phyloP scores from a whole-genome alignment of 176 grass and related monocot species.

The Zoysia japonica region DNA sequence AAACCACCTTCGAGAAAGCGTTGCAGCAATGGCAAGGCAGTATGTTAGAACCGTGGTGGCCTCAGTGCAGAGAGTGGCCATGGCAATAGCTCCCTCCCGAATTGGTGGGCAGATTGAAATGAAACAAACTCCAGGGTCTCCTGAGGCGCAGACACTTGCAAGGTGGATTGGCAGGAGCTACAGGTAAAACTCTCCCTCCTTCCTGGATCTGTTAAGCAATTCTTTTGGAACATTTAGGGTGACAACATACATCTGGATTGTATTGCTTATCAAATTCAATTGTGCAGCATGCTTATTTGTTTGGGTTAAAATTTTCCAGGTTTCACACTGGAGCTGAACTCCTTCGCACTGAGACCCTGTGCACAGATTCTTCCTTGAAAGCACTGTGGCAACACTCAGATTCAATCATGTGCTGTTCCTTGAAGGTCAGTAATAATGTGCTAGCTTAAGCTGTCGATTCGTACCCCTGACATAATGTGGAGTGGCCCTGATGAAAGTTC shows the following conservation, averaged over 20 bases:
- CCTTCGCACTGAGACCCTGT: slow-evolving; percentile 45
- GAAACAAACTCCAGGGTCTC: slow-evolving; percentile 67
- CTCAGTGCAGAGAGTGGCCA: slow-evolving; percentile 89
- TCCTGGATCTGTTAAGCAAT: neutral
- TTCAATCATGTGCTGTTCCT: slow-evolving; percentile 88
- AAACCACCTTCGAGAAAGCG: slow-evolving; percentile 87
- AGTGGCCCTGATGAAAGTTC: neutral
- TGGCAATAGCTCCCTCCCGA: slow-evolving; percentile 83
- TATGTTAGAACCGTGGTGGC: slow-evolving; percentile 89
- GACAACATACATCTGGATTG: neutral
- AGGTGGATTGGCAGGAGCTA: slow-evolving; percentile 89
- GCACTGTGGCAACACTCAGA: slow-evolving; percentile 88
- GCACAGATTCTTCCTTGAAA: slow-evolving; percentile 66
- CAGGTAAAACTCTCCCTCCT: slow-evolving; percentile 39
- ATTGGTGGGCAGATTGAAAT: slow-evolving; percentile 61
- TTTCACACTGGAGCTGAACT: slow-evolving; percentile 84
- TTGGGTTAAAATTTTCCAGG: slow-evolving; percentile 32
- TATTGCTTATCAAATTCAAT: neutral
- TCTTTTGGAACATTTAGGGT: neutral
- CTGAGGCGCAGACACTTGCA: slow-evolving; percentile 79
- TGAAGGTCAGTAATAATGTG: slow-evolving; percentile 57
- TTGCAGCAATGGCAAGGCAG: slow-evolving; percentile 88
- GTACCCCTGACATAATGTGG: neutral
- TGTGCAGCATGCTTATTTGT: slow-evolving; percentile 38
- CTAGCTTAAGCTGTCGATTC: neutral